Evolutionary conservation across 2,329 filamentous ascomycete genomes (phyloP).

Genomic region (Penicillium sp.): DNA sequence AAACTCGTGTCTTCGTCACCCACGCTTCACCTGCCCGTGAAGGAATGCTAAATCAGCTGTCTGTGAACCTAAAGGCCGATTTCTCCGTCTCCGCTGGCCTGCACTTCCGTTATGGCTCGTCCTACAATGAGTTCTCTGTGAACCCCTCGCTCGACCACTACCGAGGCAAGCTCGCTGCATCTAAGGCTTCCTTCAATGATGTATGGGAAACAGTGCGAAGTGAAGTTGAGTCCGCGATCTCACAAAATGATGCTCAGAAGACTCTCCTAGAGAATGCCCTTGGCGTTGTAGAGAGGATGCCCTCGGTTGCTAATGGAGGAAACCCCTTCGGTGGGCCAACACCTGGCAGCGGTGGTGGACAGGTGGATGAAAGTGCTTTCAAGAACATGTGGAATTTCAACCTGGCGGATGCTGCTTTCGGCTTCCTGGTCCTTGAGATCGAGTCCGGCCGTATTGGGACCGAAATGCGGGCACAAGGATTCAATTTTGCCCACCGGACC

Average conservation of each 20-base stretch:
- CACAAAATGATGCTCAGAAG: slow-evolving; percentile 92
- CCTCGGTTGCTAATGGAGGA: slow-evolving; percentile 87
- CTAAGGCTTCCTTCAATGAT: slow-evolving; percentile 97
- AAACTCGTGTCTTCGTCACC: slow-evolving; percentile 95
- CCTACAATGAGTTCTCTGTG: slow-evolving; percentile 99
- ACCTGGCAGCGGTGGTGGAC: slow-evolving; percentile 73
- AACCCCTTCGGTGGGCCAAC: slow-evolving; percentile 94
- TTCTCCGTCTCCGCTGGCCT: slow-evolving; percentile 97
- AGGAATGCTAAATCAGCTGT: slow-evolving; percentile 95
- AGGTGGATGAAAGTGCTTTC: slow-evolving; percentile 98
- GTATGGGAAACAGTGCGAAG: slow-evolving; percentile 98
- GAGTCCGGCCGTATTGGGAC: slow-evolving; percentile 96
- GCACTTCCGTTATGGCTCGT: slow-evolving; percentile 98
- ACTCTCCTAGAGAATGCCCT: slow-evolving; percentile 89
- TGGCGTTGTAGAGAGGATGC: slow-evolving; percentile 97
- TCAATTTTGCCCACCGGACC: slow-evolving; percentile 97
- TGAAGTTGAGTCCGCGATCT: slow-evolving; percentile 92
- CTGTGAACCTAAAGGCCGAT: slow-evolving; percentile 94
- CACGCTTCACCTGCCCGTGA: slow-evolving; percentile 96
- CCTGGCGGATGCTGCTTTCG: slow-evolving; percentile 94
- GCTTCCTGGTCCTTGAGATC: slow-evolving; percentile 92
- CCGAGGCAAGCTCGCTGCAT: slow-evolving; percentile 95
- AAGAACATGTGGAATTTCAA: slow-evolving; percentile 99
- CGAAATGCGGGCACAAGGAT: slow-evolving; percentile 97
- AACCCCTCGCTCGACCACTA: slow-evolving; percentile 98